Conservation (phyloP, 805 yeast genomes). For the Lipomyces chichibuensis region DNA sequence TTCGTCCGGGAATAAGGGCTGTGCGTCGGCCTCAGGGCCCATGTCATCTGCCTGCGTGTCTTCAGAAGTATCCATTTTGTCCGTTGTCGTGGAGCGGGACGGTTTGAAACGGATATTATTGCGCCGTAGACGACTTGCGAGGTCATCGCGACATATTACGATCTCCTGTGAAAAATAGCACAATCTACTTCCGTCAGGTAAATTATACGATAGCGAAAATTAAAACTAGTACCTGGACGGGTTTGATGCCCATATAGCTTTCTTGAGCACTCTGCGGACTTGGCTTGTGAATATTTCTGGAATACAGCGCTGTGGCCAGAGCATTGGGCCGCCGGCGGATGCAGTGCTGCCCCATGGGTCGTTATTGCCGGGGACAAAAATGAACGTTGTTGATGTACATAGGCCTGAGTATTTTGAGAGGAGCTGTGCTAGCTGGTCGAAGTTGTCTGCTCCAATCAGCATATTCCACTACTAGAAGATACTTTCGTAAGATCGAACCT, state of each 20-base stretch:
- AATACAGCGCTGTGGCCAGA: conserved; percentile 74
- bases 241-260: conserved; percentile 67
- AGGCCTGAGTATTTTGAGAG: conserved; percentile 63
- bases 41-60: conserved; percentile 2
- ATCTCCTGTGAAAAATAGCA: conserved; percentile 84
- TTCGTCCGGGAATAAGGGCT: neutral
- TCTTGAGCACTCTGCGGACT: conserved; percentile 58
- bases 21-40: neutral
- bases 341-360: conserved; percentile 90
- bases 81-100: conserved; percentile 14
- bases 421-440: conserved; percentile 72
- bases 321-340: conserved; percentile 59
- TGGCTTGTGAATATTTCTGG: conserved; percentile 74
- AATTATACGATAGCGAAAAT: neutral
- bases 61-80: conserved; percentile 7
- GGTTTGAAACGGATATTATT: conserved; percentile 55
- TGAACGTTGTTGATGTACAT: conserved; percentile 56
- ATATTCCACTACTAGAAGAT: too few relatives aligned
- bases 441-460: conserved; percentile 48
- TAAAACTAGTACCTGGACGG: conserved; percentile 57
- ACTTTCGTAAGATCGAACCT: conserved; percentile 39
- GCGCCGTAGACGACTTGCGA: conserved; percentile 69
- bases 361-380: conserved; percentile 84
- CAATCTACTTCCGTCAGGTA: conserved; percentile 42
- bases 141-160: conserved; percentile 70